phyloP scores from a whole-genome alignment of 306 rosid genomes.

The Castanospermum australe region DNA sequence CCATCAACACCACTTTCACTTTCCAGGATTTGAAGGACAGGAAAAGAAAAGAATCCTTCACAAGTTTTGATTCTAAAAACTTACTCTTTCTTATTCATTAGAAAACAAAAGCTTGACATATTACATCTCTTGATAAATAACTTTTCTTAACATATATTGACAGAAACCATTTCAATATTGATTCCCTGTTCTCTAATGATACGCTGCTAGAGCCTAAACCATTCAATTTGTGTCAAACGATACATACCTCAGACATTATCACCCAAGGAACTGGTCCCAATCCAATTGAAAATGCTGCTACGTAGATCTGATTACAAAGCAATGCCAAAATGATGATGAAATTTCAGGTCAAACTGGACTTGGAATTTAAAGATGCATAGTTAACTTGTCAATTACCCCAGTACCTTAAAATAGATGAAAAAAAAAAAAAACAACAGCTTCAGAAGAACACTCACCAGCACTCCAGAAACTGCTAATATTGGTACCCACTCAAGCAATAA shows the following conservation, averaged over 20 bases:
- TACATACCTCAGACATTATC: conserved; percentile 81
- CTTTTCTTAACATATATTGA: not conserved
- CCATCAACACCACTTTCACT: not conserved
- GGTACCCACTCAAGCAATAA: conserved; percentile 37
- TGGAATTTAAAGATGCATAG: not conserved
- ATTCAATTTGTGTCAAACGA: conserved; percentile 15
- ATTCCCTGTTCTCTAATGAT: not conserved
- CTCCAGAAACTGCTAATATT: conserved; percentile 51
- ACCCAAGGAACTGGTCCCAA: conserved; percentile 92
- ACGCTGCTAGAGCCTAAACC: not conserved
- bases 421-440: not conserved
- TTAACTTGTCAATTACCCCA: not conserved
- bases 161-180: not conserved
- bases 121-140: not conserved
- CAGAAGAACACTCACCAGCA: conserved; percentile 52
- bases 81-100: not conserved
- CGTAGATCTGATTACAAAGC: conserved; percentile 47
- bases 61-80: not conserved
- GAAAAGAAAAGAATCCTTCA: not conserved
- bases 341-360: not conserved
- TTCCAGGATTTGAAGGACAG: not conserved
- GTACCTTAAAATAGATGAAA: not conserved
- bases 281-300: conserved; percentile 72
- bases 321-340: not conserved
- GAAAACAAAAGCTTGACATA: not conserved